These are phyloP conservation scores for Suillus luteus DNA, from an alignment of 768 basidiomycete genomes.

Conservation along the genomic window DNA sequence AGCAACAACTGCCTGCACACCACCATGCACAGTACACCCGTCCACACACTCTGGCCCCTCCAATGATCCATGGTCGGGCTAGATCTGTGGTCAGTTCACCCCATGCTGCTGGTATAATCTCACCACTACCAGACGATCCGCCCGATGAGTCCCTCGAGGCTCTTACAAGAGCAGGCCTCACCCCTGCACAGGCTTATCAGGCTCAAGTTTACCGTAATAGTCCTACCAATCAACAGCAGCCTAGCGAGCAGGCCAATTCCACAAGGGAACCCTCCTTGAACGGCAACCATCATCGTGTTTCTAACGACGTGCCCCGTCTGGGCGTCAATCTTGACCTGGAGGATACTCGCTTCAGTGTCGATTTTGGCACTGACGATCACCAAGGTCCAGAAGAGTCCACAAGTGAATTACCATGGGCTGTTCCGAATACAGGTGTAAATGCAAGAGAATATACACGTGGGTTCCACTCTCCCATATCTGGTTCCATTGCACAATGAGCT, in stretches of 20 bases:
- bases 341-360: constrained; percentile 58
- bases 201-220: constrained; percentile 64
- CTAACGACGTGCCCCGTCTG: constrained; percentile 39
- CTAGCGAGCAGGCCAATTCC: constrained; percentile 26
- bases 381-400: constrained; percentile 47
- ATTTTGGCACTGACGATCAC: constrained; percentile 44
- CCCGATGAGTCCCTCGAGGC: constrained; percentile 49
- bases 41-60: constrained; percentile 39
- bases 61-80: constrained; percentile 45
- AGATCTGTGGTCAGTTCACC: constrained; percentile 52
- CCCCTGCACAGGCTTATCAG: constrained; percentile 81
- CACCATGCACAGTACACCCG: constrained; percentile 25
- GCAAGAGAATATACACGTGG: constrained; percentile 43
- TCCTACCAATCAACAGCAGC: constrained; percentile 33
- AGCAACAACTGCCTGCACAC: constrained; percentile 19
- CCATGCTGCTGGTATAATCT: constrained; percentile 44
- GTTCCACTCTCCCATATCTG: constrained; percentile 35
- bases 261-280: constrained; percentile 28
- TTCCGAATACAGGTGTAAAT: background rate
- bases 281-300: constrained; percentile 26
- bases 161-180: constrained; percentile 54
- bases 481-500: constrained; percentile 31
- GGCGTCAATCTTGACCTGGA: constrained; percentile 52
- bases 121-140: constrained; percentile 50
- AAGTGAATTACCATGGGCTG: constrained; percentile 63